A percentile compares a stretch with the other conserved stretches of the same genome.
These are phyloP conservation scores for Pichia kluyveri DNA, from an alignment of 805 yeast genomes.

Conservation along the genomic window DNA sequence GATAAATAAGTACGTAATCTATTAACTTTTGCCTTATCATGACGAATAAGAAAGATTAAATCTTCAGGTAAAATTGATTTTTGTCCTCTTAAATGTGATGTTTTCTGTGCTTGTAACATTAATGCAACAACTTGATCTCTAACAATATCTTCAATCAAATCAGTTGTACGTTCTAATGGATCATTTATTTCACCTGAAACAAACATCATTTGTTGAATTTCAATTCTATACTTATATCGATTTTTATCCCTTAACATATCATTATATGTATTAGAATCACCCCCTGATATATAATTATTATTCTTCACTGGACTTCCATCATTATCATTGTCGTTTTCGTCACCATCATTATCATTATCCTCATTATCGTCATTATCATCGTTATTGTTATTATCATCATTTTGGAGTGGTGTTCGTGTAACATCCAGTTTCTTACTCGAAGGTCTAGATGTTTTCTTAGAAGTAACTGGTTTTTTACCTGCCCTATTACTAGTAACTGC, in stretches of 20 bases:
- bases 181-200: constrained; percentile 93
- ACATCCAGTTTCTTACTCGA: neutral
- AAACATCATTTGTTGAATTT: constrained; percentile 99
- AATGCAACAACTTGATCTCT: constrained; percentile 91
- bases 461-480: neutral
- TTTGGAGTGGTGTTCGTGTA: neutral
- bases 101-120: constrained; percentile 59
- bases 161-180: constrained; percentile 85
- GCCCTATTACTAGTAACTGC: neutral
- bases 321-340: neutral
- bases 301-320: neutral
- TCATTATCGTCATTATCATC: neutral
- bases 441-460: neutral
- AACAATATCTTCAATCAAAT: constrained; percentile 92
- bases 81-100: constrained; percentile 74
- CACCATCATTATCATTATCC: neutral
- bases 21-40: constrained; percentile 89
- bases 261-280: neutral
- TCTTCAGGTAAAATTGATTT: constrained; percentile 87
- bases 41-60: constrained; percentile 83
- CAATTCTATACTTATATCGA: constrained; percentile 74
- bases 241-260: constrained; percentile 17
- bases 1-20: constrained; percentile 83
- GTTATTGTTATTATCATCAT: neutral
- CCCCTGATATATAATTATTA: neutral